Evolutionary conservation across 2,329 filamentous ascomycete genomes (phyloP).

Genomic region (Botrytis deweyae): DNA sequence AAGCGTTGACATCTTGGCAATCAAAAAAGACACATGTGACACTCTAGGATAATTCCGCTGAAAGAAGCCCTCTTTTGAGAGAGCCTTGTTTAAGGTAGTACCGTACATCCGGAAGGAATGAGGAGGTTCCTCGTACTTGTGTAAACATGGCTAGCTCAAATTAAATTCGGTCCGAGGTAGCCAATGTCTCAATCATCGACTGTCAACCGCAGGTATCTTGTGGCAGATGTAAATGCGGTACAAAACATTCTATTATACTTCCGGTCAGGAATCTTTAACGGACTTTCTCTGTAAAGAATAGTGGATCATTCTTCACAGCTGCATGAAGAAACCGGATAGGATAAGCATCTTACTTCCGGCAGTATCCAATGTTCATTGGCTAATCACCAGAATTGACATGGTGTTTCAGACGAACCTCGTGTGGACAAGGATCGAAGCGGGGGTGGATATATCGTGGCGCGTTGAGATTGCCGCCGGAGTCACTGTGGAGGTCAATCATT

Average conservation of each 20-base stretch:
- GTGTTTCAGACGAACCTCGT: not conserved
- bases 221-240: not conserved
- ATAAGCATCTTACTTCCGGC: not conserved
- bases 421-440: constrained; percentile 10
- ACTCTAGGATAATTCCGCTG: not conserved
- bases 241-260: not conserved
- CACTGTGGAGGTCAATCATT: constrained; percentile 3
- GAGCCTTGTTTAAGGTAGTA: constrained; percentile 1
- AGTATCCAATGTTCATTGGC: not conserved
- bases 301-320: not conserved
- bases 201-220: not conserved
- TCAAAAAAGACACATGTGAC: constrained; percentile 11
- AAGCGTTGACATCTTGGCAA: constrained; percentile 13
- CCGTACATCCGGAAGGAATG: constrained; percentile 16
- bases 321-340: not conserved
- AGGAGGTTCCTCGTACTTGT: constrained; percentile 1
- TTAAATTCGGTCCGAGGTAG: constrained; percentile 19
- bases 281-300: not conserved
- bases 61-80: not conserved
- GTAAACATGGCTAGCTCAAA: constrained; percentile 10
- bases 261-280: not conserved
- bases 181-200: constrained; percentile 14
- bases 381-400: not conserved
- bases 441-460: constrained; percentile 1
- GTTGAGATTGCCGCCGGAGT: constrained; percentile 2